These are phyloP conservation scores for Fraxinus pennsylvanica DNA, from an alignment of 257 asterid genomes.

Conservation along the genomic window DNA sequence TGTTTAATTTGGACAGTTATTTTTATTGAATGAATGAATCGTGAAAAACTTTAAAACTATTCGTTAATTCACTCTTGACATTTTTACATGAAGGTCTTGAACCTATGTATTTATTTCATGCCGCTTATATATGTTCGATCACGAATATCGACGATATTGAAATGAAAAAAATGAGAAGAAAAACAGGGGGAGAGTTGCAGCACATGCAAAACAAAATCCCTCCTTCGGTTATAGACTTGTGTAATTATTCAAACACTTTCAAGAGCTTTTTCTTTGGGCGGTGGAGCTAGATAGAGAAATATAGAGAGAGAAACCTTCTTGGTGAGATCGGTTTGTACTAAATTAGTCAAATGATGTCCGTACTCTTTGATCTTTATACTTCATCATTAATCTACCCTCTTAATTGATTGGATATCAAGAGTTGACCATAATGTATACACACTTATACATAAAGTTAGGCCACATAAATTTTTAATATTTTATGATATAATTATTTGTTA, in stretches of 20 bases:
- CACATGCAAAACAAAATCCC: not conserved
- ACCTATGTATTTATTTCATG: not conserved
- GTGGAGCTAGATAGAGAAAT: not conserved
- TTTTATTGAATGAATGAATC: too few relatives aligned
- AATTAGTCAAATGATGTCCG: slow-evolving; percentile 17
- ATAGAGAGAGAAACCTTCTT: not conserved
- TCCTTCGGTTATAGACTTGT: not conserved
- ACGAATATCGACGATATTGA: not conserved
- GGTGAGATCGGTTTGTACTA: not conserved
- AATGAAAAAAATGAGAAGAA: not conserved
- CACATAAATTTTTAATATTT: too few relatives aligned
- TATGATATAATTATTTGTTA: too few relatives aligned
- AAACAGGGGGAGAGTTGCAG: not conserved
- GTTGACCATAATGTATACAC: not conserved
- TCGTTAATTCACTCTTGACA: too few relatives aligned
- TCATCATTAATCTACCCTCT: not conserved
- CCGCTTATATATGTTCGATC: not conserved
- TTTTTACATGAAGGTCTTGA: not conserved
- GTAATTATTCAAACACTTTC: not conserved
- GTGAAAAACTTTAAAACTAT: too few relatives aligned
- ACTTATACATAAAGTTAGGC: not conserved
- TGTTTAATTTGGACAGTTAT: too few relatives aligned
- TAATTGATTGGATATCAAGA: not conserved
- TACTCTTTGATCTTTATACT: not conserved
- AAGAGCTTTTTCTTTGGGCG: slow-evolving; percentile 5